phyloP scores from a whole-genome alignment of 768 basidiomycete species.

The Naganishia onofrii region DNA sequence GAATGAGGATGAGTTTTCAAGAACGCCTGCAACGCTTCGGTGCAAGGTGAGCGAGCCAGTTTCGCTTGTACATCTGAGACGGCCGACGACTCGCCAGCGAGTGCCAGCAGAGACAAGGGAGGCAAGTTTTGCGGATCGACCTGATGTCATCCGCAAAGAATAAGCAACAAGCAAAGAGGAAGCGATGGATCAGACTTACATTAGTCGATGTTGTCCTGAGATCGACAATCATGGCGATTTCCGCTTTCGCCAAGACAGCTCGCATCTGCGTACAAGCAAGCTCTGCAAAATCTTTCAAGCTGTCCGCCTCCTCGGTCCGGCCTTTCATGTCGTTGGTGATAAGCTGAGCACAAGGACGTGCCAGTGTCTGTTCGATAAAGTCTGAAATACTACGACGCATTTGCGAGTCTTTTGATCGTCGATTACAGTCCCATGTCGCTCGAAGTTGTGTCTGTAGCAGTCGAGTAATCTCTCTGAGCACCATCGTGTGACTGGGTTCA shows the following conservation, averaged over 20 bases:
- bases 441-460: conserved; percentile 41
- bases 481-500: conserved; percentile 28
- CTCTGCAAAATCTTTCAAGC: conserved; percentile 20
- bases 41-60: not conserved
- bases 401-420: conserved; percentile 35
- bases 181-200: conserved; percentile 13
- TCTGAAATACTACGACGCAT: conserved; percentile 33
- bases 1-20: not conserved
- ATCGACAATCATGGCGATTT: conserved; percentile 27
- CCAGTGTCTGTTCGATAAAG: conserved; percentile 37
- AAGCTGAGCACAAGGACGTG: not conserved
- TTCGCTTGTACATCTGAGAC: not conserved
- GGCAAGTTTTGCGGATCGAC: not conserved
- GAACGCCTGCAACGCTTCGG: not conserved
- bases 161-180: not conserved
- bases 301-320: not conserved
- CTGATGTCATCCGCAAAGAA: not conserved
- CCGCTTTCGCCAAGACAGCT: conserved; percentile 7
- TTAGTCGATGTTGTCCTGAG: conserved; percentile 12
- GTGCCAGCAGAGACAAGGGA: not conserved
- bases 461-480: conserved; percentile 33
- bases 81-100: not conserved
- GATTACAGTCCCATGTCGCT: conserved; percentile 43
- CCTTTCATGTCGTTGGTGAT: conserved; percentile 21
- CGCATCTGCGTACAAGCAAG: conserved; percentile 28